Evolutionary conservation across 1,284 basidiomycete species (phyloP), one percentile per base, ranked within the genome.

Genomic region (Ceratobasidium papillatum): DNA sequence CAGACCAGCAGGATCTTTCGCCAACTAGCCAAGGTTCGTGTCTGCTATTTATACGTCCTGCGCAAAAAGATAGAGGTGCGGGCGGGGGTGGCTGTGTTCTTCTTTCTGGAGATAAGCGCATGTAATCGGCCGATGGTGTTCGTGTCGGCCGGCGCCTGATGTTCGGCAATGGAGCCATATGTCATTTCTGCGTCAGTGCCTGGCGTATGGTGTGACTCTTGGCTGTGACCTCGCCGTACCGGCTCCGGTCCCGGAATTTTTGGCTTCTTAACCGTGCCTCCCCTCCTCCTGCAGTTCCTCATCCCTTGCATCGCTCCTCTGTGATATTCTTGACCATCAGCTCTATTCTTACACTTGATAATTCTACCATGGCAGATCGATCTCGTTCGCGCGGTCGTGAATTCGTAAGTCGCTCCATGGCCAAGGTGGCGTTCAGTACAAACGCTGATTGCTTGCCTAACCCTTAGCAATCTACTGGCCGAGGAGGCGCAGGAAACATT

Each of bases 401-500:
- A 27, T 63, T 79, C 9, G 79, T 82, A 71, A 63, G 81, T 81
- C 14, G 32, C 22, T 64, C 38, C 61, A 47, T 61, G 65, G 38
- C 34, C 27, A 65, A 51, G 22, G 41, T 52, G n/a, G n/a, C 3
- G 32, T 34, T 62, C 38, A 32, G 38, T 30, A 27, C 56, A 25
- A 12, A 11, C 47, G 74, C 47, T 73, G 32, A 52, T 43, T 14
- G 45, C 19, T 32, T 47, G 27, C 34, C 34, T 51, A 63, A 45
- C 65, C 51, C 58, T 19, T 78, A 89, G 86, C 82, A 84, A 74
- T 90, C 89, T 4, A 88, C 87, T 25, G 90, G 91, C 4, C 84
- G 91, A 75, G 91, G 91, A 1, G 91, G 91, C 12, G 76, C 85
- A 12, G 91, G 91, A 45, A 93, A 92, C 81, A 88, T 92, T 74